phyloP scores from a whole-genome alignment of 2,329 filamentous ascomycete genomes.

The Aspergillus calidoustus region DNA sequence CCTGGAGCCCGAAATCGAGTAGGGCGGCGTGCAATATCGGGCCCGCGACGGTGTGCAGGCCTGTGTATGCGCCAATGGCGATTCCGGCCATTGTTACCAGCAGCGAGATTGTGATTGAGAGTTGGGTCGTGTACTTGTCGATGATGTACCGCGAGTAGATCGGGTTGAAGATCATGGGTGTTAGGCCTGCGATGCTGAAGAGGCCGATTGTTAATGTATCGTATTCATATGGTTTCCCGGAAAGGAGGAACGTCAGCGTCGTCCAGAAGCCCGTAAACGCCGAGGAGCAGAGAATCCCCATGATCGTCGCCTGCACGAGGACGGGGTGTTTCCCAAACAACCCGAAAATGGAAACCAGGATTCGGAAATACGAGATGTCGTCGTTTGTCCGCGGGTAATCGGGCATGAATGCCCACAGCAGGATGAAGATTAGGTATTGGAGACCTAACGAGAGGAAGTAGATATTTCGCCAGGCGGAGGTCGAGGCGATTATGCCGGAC shows the following conservation, averaged over 20 bases:
- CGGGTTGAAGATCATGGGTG: constrained; percentile 69
- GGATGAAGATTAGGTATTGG: constrained; percentile 68
- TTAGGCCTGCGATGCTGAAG: constrained; percentile 78
- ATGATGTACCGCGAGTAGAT: constrained; percentile 72
- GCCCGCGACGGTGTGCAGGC: constrained; percentile 68
- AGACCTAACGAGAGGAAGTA: constrained; percentile 78
- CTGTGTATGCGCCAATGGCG: constrained; percentile 70
- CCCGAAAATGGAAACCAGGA: constrained; percentile 67
- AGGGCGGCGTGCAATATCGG: constrained; percentile 73
- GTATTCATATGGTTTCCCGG: constrained; percentile 71
- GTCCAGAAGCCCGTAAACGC: constrained; percentile 74
- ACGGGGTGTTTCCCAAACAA: constrained; percentile 70
- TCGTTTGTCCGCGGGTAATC: constrained; percentile 79
- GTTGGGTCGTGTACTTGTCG: constrained; percentile 70
- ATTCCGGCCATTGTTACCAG: constrained; percentile 64
- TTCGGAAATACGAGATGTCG: constrained; percentile 65
- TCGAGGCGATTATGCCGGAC: constrained; percentile 75
- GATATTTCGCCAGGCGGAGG: constrained; percentile 73
- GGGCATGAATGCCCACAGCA: constrained; percentile 76
- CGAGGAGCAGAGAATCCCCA: constrained; percentile 65
- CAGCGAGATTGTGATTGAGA: constrained; percentile 68
- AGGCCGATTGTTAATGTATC: constrained; percentile 71
- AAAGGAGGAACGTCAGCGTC: constrained; percentile 78
- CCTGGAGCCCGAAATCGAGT: constrained; percentile 74
- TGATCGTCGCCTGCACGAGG: constrained; percentile 70